Evolutionary conservation across 2,329 filamentous ascomycete genomes (phyloP).

Genomic region (Cladophialophora immunda): DNA sequence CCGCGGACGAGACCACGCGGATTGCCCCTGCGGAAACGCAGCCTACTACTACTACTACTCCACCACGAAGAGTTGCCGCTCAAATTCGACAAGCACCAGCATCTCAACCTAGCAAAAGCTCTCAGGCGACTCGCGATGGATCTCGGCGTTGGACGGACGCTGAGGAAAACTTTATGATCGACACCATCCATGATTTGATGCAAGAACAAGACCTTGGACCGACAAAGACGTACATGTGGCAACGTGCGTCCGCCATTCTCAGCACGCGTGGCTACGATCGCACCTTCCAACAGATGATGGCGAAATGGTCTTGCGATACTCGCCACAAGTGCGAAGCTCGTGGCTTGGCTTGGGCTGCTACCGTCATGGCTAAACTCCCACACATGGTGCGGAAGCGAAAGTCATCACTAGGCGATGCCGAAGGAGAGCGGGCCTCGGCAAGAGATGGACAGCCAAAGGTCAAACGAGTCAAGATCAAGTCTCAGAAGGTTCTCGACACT

Average conservation of each 20-base stretch:
- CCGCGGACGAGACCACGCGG: background rate
- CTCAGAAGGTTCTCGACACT: background rate
- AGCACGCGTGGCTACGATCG: conserved; percentile 8
- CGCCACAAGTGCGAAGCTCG: conserved; percentile 10
- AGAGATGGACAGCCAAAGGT: background rate
- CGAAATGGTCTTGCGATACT: conserved; percentile 19
- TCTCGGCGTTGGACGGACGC: conserved; percentile 10
- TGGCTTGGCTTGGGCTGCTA: conserved; percentile 11
- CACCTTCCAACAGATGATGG: conserved; percentile 11
- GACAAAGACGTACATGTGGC: conserved; percentile 9
- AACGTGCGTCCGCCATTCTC: conserved; percentile 3
- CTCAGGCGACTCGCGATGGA: background rate
- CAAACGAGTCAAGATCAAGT: background rate
- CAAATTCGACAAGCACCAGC: background rate
- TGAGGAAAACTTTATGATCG: conserved; percentile 19
- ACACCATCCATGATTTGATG: conserved; percentile 8
- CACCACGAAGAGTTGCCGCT: background rate
- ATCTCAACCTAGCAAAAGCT: background rate
- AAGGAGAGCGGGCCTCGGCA: background rate
- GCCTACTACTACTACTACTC: background rate
- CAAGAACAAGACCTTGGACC: background rate
- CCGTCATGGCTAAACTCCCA: conserved; percentile 13
- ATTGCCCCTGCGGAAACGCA: background rate
- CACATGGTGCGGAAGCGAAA: conserved; percentile 12
- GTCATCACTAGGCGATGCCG: background rate